These are phyloP conservation scores for Cinnamomum chago DNA, from an alignment of 164 flowering plant species.

Conservation along the genomic window DNA sequence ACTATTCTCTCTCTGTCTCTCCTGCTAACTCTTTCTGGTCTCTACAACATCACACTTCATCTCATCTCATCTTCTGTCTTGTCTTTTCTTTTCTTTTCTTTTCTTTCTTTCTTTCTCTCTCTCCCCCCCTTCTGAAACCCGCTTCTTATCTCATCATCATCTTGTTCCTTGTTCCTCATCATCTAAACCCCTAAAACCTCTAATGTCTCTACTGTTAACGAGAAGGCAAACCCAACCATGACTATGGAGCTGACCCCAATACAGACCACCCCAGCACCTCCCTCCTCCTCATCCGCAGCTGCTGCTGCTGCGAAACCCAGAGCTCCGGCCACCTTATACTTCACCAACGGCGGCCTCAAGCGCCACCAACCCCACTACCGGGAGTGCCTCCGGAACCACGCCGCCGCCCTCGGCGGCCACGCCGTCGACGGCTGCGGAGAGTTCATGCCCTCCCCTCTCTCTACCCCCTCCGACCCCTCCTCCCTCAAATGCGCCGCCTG, in stretches of 20 bases:
- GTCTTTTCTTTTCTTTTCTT: background rate
- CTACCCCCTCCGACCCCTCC: conserved; percentile 32
- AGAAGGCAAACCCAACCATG: background rate
- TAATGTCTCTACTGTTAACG: background rate
- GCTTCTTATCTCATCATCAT: background rate
- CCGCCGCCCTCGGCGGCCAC: conserved; percentile 49
- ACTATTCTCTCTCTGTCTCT: background rate
- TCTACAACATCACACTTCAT: conserved; percentile 7
- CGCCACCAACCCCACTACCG: conserved; percentile 42
- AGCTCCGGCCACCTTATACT: conserved; percentile 13
- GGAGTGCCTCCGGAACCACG: conserved; percentile 57
- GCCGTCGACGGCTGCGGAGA: conserved; percentile 60
- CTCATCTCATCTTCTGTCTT: background rate
- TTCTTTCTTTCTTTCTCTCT: too few relatives aligned
- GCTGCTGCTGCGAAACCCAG: conserved; percentile 18
- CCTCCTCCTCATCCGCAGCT: conserved; percentile 19
- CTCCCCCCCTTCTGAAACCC: background rate
- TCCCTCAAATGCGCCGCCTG: conserved; percentile 58
- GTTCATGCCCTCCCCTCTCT: conserved; percentile 45
- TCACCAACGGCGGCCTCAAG: conserved; percentile 40
- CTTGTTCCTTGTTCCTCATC: background rate
- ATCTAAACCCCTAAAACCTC: background rate
- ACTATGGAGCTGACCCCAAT: background rate
- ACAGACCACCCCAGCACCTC: background rate
- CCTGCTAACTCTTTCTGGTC: background rate